Percentiles rank a stretch among this genome's conserved stretches.
These are phyloP conservation scores for Gymnopus androsaceus DNA, from an alignment of 1,284 basidiomycete genomes.

Conservation along the genomic window DNA sequence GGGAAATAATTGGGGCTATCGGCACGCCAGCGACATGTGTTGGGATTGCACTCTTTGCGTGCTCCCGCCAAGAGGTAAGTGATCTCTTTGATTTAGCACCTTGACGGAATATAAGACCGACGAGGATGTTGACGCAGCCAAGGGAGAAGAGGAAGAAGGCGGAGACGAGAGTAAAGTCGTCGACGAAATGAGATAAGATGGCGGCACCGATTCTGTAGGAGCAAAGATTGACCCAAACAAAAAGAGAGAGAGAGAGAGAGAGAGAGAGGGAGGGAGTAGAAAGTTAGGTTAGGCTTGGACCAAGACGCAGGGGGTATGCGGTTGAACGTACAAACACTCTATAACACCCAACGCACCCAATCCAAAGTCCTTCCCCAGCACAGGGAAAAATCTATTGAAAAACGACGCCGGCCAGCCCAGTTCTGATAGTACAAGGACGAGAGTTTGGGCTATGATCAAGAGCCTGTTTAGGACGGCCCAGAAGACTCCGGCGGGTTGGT, in stretches of 20 bases:
- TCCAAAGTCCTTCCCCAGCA: slow-evolving; percentile 79
- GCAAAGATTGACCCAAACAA: not conserved
- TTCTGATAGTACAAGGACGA: slow-evolving; percentile 81
- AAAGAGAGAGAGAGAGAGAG: slow-evolving; percentile 8
- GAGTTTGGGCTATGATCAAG: slow-evolving; percentile 79
- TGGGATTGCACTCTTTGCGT: slow-evolving; percentile 59
- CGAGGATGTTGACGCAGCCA: slow-evolving; percentile 80
- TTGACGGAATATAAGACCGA: slow-evolving; percentile 73
- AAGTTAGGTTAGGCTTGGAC: no score
- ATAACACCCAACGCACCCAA: slow-evolving; percentile 85
- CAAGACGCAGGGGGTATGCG: no score
- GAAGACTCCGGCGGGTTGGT: slow-evolving; percentile 85
- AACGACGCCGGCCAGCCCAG: slow-evolving; percentile 74
- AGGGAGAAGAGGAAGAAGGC: slow-evolving; percentile 87
- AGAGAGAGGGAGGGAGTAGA: no score
- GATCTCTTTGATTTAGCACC: slow-evolving; percentile 62
- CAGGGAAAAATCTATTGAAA: slow-evolving; percentile 82
- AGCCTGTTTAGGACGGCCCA: slow-evolving; percentile 86
- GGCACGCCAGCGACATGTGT: slow-evolving; percentile 36
- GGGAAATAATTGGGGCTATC: slow-evolving; percentile 30
- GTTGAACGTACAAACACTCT: slow-evolving; percentile 72
- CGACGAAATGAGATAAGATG: slow-evolving; percentile 82
- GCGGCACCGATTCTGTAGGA: slow-evolving; percentile 68
- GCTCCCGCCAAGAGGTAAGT: slow-evolving; percentile 60
- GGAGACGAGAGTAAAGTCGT: slow-evolving; percentile 83